Evolutionary conservation across 192 early-diverging fungal species (phyloP).

Genomic region (Geranomyces michiganensis): DNA sequence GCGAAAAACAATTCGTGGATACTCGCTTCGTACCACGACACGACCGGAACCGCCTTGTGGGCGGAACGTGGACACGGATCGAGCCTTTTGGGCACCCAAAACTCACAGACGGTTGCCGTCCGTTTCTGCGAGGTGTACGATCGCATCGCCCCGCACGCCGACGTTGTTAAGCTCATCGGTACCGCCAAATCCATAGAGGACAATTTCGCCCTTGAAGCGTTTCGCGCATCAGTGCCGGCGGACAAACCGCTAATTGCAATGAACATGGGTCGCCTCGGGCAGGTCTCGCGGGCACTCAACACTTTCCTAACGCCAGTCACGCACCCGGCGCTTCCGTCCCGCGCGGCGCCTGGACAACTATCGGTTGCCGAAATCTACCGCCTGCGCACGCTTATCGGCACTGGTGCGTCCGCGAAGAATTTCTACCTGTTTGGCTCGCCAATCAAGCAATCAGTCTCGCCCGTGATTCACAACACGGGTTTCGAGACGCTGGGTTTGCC

Average conservation of each 20-base stretch:
- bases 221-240: constrained; percentile 51
- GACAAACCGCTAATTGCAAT: constrained; percentile 85
- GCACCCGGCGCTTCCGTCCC: constrained; percentile 72
- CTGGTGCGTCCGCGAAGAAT: constrained; percentile 54
- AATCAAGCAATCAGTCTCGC: constrained; percentile 88
- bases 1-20: constrained; percentile 65
- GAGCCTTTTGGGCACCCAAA: constrained; percentile 20
- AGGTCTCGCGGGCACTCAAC: constrained; percentile 87
- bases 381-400: constrained; percentile 70
- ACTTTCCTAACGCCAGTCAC: constrained; percentile 93
- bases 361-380: constrained; percentile 77
- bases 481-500: constrained; percentile 86
- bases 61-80: constrained; percentile 39
- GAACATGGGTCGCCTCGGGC: constrained; percentile 92
- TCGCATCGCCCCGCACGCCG: constrained; percentile 55
- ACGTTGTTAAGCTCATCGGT: constrained; percentile 94
- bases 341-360: constrained; percentile 94
- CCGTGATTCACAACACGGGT: constrained; percentile 89
- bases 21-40: constrained; percentile 91
- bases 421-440: constrained; percentile 91
- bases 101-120: constrained; percentile 1
- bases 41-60: constrained; percentile 67
- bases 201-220: constrained; percentile 79
- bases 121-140: constrained; percentile 59
- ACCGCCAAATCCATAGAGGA: constrained; percentile 72